Evolutionary conservation across 495 filamentous ascomycete genomes (phyloP), one percentile per base, ranked within the genome.

Genomic region (Penicillium fimorum): DNA sequence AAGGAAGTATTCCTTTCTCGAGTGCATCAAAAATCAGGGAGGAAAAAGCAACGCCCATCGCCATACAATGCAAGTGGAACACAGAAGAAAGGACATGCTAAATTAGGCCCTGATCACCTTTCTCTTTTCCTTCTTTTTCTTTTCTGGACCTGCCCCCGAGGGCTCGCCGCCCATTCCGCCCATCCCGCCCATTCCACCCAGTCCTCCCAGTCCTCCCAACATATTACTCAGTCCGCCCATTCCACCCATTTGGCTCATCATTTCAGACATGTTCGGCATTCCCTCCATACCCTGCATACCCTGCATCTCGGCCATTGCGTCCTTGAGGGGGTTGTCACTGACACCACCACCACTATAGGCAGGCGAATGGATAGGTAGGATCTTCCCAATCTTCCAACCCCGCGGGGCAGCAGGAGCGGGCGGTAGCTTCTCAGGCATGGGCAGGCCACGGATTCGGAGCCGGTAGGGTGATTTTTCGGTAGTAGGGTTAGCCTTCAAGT

Each of bases 231-330:
- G 57, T 12, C 71, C 71, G 44, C 66, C 64, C 70, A 77, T 66
- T 7, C 62, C 67, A n/a, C 61, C 47, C 66, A 66, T 61, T 32
- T 52, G 50, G 17, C 38, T 52, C 50, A 52, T 52, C 50, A 52
- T 52, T 45, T 49, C 55, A 3, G 68, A 70, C 76, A 77, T 77
- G 42, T 68, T 69, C 33, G 70, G 69, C 65, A 68, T 76, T 47
- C 71, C 76, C 0, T 75, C 73, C 57, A 77, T 73, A 13, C 86
- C 85, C 53, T 71, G 60, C 68, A 79, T 76, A 55, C 74, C 79
- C 65, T 83, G 79, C 91, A 97, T 95, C 76, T 95, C 91, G 42
- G 82, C 84, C 93, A 98, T 96, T 78, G 97, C 96, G 57, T 98
- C 92, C 79, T 94, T 92, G 61, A 98, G 84, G 25, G 96, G 88